Percentiles rank a stretch among this genome's conserved stretches.
Conservation (phyloP, 352 stramenopile species). For the Achlya hypogyna region DNA sequence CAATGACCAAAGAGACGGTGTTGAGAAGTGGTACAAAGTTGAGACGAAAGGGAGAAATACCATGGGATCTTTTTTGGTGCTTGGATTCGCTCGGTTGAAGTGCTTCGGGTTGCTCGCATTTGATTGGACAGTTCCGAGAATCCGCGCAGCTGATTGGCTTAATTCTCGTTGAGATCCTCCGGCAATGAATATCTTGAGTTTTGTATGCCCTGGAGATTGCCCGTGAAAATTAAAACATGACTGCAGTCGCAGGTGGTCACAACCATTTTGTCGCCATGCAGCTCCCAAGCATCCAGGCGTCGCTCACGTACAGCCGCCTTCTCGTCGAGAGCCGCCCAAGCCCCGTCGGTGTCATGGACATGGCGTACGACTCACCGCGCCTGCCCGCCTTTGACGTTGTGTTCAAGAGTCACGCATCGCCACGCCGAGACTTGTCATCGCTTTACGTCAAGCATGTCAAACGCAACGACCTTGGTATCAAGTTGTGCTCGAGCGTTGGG, state of each 20-base stretch:
- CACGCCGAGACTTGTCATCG: background rate
- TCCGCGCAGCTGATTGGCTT: background rate
- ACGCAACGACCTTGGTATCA: conserved; percentile 27
- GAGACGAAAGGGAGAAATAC: background rate
- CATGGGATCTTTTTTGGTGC: background rate
- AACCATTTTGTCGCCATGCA: background rate
- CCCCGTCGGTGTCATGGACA: background rate
- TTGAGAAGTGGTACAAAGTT: background rate
- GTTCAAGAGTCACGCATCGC: background rate
- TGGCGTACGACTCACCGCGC: background rate
- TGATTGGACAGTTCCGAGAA: background rate
- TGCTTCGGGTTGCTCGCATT: background rate
- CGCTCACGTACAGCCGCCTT: background rate
- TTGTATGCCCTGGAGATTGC: too few relatives aligned
- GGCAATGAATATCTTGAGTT: too few relatives aligned
- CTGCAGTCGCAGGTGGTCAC: too few relatives aligned
- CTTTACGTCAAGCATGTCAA: background rate
- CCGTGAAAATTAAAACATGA: too few relatives aligned
- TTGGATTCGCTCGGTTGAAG: background rate
- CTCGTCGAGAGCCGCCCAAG: background rate
- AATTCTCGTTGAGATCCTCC: background rate
- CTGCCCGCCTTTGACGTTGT: background rate
- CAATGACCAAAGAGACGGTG: too few relatives aligned
- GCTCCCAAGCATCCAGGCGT: background rate
- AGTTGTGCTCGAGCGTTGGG: conserved; percentile 61